phyloP scores from a whole-genome alignment of 208 protist genomes.

The Trypanosomatidae sp. region DNA sequence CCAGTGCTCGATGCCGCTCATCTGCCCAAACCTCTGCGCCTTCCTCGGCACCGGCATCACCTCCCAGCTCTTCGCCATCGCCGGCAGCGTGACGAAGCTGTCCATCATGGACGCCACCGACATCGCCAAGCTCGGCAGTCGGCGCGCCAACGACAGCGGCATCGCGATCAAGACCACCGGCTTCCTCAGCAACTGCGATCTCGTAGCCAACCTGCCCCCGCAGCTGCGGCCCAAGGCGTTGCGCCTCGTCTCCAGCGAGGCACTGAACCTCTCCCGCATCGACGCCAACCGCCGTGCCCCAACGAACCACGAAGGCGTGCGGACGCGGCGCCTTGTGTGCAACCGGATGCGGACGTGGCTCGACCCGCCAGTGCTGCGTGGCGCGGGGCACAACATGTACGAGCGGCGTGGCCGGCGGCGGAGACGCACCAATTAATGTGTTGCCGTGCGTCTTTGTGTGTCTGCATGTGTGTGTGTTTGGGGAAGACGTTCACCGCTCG shows the following conservation, averaged over 20 bases:
- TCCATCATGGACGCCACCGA: conserved; percentile 71
- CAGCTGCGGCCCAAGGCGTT: conserved; percentile 85
- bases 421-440: conserved; percentile 18
- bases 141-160: conserved; percentile 56
- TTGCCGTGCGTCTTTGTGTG: neutral
- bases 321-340: conserved; percentile 48
- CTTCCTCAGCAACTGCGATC: conserved; percentile 85
- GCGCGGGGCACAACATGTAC: conserved; percentile 87
- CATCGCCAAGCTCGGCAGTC: conserved; percentile 68
- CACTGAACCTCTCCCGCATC: conserved; percentile 75
- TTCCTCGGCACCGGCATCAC: conserved; percentile 92
- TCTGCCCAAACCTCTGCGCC: conserved; percentile 91
- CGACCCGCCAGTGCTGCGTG: conserved; percentile 82
- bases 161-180: conserved; percentile 79
- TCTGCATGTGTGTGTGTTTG: too few species aligned
- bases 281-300: conserved; percentile 77
- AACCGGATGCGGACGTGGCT: conserved; percentile 79
- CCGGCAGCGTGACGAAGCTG: conserved; percentile 71
- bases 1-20: conserved; percentile 89
- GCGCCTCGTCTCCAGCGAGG: conserved; percentile 61
- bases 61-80: conserved; percentile 89
- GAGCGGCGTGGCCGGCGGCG: conserved; percentile 73
- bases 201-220: conserved; percentile 78
- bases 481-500: too few species aligned
- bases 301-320: conserved; percentile 69